Conservation (phyloP, 169 alveolate genomes). For the Neospora caninum region DNA sequence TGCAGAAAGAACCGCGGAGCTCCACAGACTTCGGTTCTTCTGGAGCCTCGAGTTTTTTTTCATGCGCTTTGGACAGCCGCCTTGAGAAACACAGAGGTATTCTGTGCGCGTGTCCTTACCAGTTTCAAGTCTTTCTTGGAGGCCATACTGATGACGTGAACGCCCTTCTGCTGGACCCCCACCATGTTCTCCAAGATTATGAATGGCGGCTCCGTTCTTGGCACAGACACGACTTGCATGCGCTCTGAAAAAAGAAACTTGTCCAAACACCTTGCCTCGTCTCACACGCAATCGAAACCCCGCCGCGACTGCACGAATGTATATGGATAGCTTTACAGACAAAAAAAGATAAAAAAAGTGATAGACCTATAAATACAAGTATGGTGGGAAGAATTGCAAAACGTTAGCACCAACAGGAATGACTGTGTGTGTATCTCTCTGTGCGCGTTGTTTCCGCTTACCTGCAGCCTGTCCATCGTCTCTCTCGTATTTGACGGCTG, state of each 20-base stretch:
- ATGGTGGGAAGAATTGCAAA: not conserved
- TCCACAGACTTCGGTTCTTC: no score
- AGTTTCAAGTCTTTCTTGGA: constrained; percentile 65
- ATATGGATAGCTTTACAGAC: no score
- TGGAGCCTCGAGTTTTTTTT: no score
- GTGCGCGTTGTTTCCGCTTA: not conserved
- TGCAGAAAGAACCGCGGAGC: no score
- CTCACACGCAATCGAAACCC: not conserved
- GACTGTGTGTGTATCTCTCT: not conserved
- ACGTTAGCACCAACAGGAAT: not conserved
- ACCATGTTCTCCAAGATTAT: constrained; percentile 88
- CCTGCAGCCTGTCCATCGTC: constrained; percentile 5
- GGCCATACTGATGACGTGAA: constrained; percentile 72
- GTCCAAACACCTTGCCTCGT: not conserved
- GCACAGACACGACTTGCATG: constrained; percentile 50
- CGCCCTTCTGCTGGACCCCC: constrained; percentile 72
- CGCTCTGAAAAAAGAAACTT: constrained; percentile 67
- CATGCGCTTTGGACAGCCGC: no score
- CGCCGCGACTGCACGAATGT: no score
- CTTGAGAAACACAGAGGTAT: no score
- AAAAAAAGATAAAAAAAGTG: not conserved
- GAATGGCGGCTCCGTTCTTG: constrained; percentile 82
- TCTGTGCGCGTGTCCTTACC: not conserved
- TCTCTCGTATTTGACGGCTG: constrained; percentile 77
- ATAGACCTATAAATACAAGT: not conserved